Evolutionary conservation across 352 stramenopile species (phyloP), one percentile per base, ranked within the genome.

Genomic region (Phytophthora quininea): DNA sequence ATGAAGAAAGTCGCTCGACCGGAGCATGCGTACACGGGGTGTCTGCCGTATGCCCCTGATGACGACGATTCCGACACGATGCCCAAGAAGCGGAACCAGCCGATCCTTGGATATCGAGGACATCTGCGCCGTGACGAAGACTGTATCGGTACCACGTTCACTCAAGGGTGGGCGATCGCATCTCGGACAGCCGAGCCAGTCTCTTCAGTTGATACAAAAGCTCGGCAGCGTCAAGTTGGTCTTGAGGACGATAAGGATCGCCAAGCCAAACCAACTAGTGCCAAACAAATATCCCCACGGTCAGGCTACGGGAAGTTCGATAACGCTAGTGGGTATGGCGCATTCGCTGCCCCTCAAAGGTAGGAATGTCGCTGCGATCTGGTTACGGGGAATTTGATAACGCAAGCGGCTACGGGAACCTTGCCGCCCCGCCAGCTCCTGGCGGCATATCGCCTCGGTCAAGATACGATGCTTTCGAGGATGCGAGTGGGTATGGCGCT

Each of bases 1-100:
- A 90, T 93, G 81, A 88, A 89, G 52, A 91, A 90, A 56, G 66
- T 82, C 15, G 77, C 84, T 30, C 81, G 78, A 62, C 80, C 84
- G 1, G 84, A 93, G 58, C 77, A 93, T 32, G 75, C 79, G 15
- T 93, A 93, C 64, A 93, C 84, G 0, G 82, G 84, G 45, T 88
- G 67, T 12, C 69, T 78, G 19, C 69, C 47, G 43, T 74, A 64
- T 24, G 70, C 48, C 19, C 48, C 63, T 11, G 55, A 42, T 37
- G 52, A 58, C 24, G 52, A 71, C 29, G 60, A 71, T 4, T 59
- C 32, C 29, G 56, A 76, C 0, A 19, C 47, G 11, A 66, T 70
- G 3, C 63, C 54, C 1, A 75, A 74, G 53, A 64, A 68, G 35
- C 62, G 55, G 32, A 75, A 82, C 56, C 60, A 72, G 1, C 77